These are phyloP conservation scores for Phytophthora sp. DNA, from an alignment of 352 stramenopile genomes.

Conservation along the genomic window DNA sequence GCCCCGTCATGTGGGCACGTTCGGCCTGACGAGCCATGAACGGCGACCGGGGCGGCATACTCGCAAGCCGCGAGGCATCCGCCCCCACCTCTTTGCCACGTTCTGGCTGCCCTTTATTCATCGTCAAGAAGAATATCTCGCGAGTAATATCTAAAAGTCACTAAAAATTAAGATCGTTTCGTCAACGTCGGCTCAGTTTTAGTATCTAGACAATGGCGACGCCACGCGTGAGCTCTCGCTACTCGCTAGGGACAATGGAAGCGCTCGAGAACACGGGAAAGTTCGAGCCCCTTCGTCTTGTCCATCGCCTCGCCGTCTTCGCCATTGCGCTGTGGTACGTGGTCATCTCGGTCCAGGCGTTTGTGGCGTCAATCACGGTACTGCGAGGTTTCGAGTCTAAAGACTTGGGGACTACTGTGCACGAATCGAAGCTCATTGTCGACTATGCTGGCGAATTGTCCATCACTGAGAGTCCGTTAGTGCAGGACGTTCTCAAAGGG, in stretches of 20 bases:
- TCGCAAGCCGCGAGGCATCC: conserved; percentile 23
- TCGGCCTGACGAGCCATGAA: conserved; percentile 84
- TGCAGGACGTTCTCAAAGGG: conserved; percentile 27
- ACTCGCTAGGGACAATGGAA: conserved; percentile 13
- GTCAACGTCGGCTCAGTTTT: too few relatives aligned
- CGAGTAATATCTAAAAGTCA: neutral
- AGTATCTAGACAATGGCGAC: neutral
- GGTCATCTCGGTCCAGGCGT: conserved; percentile 21
- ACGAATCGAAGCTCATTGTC: conserved; percentile 33
- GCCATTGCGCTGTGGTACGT: conserved; percentile 35
- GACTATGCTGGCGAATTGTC: conserved; percentile 29
- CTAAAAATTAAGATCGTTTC: too few relatives aligned
- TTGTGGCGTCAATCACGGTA: conserved; percentile 18
- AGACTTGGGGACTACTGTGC: conserved; percentile 16
- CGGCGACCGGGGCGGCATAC: conserved; percentile 41
- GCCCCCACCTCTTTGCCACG: conserved; percentile 16
- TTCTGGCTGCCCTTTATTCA: conserved; percentile 17
- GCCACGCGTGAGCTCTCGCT: neutral
- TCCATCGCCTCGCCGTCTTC: conserved; percentile 26
- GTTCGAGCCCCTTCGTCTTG: conserved; percentile 11
- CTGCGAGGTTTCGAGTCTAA: conserved; percentile 29
- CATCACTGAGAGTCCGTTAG: conserved; percentile 39
- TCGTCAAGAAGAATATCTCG: too few relatives aligned
- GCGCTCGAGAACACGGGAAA: conserved; percentile 4
- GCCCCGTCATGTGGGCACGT: conserved; percentile 66